Evolutionary conservation across 164 flowering plant species (phyloP), one percentile per base, ranked within the genome.

Genomic region (Magnolia officinalis): DNA sequence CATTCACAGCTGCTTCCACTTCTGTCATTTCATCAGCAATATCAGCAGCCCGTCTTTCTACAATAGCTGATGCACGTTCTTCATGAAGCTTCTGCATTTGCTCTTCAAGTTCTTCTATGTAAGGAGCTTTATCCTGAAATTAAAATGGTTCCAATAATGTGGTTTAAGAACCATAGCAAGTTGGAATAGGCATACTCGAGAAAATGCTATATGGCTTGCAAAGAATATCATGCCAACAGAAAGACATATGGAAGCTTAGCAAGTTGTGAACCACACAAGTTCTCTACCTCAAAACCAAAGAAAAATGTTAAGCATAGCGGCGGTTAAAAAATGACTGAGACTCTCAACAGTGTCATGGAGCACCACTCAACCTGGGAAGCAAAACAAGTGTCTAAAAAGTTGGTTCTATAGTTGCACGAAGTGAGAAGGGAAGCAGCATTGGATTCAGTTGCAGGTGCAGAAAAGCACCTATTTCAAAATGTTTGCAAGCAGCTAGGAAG

Each of bases 101-200:
- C 63, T 89, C 97, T 81, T 94, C 99, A 75, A 96, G 92, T 79
- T 94, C 98, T 85, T 96, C 99, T 14, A 96, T 92, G 65, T 72
- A 91, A 76, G 98, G 90, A 79, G 95, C 98, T 84, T 92, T 94
- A 84, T 90, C 78, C 99, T 96, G 87, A 78, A 85, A 84, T 4
- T 20, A 7, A 26, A 19, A 63, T 49, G 18, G 16, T 55, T 16
- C 61, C 61, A 55, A 55, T 13, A 11, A 55, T 37, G 45, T 37
- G 18, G 61, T 55, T 55, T 55, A 55, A 55, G 3, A 55, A 55
- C 45, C 31, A 65, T 3, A 66, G 16, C 69, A 21, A 9, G 69
- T 21, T 21, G 13, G 24, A 6, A 24, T 66, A 55, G 18, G 61
- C 61, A 11, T 16, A 55, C 61, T 16, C 13, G 11, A 55, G 61